These are phyloP conservation scores for Macrocystidia cucumis DNA, from an alignment of 1,284 basidiomycete genomes.

Conservation along the genomic window DNA sequence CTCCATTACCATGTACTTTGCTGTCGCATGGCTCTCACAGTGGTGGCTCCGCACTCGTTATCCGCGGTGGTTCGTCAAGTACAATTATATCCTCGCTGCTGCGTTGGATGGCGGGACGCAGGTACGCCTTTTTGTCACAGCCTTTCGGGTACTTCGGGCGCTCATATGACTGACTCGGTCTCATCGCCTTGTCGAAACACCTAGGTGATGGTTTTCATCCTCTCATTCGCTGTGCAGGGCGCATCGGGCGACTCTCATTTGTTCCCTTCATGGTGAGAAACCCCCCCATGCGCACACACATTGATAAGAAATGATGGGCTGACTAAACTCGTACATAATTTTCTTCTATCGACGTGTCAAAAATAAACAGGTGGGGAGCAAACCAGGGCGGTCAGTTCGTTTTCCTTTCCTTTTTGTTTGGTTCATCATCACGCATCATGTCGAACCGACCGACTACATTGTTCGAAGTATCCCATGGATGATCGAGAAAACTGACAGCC, in stretches of 20 bases:
- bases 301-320: no score
- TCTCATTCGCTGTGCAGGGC: conserved; percentile 68
- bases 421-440: no score
- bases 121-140: conserved; percentile 11
- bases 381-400: conserved; percentile 29
- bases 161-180: neutral
- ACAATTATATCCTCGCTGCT: conserved; percentile 40
- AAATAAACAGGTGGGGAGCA: conserved; percentile 30
- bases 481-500: conserved; percentile 1
- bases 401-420: no score
- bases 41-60: conserved; percentile 49
- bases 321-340: no score
- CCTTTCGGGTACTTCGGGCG: neutral
- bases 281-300: conserved; percentile 3
- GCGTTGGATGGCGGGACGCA: conserved; percentile 28
- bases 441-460: no score
- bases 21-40: conserved; percentile 47
- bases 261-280: conserved; percentile 47
- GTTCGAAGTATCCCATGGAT: conserved; percentile 3
- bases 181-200: conserved; percentile 18
- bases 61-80: conserved; percentile 46
- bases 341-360: neutral
- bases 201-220: conserved; percentile 63
- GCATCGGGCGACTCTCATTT: conserved; percentile 46
- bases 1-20: conserved; percentile 28